These are phyloP conservation scores for Pseudogymnoascus sp. DNA, from an alignment of 2,329 filamentous ascomycete genomes.

Conservation along the genomic window DNA sequence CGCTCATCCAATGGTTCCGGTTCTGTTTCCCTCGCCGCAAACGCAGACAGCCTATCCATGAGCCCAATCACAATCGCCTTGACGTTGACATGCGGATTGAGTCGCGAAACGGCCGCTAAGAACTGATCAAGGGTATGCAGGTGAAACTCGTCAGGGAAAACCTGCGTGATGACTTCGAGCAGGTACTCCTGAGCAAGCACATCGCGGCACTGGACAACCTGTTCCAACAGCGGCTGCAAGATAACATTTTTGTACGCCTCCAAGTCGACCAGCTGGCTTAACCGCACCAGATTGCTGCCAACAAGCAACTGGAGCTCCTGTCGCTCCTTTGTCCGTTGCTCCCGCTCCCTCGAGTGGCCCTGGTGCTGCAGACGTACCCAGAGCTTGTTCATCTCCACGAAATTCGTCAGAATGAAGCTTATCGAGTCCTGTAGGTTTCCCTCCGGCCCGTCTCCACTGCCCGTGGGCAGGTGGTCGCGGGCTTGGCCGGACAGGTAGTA, in stretches of 20 bases:
- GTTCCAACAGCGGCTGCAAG: constrained; percentile 79
- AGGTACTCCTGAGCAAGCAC: constrained; percentile 96
- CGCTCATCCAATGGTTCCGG: constrained; percentile 63
- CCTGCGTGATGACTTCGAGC: constrained; percentile 95
- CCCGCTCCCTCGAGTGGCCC: constrained; percentile 88
- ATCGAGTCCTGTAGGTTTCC: constrained; percentile 96
- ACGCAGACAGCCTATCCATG: constrained; percentile 92
- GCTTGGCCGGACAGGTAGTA: constrained; percentile 97
- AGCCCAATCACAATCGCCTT: constrained; percentile 96
- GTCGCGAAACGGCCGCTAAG: constrained; percentile 79
- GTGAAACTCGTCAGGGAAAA: constrained; percentile 97
- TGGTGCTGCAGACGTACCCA: constrained; percentile 98
- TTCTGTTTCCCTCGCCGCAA: constrained; percentile 81
- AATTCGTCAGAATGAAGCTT: constrained; percentile 96
- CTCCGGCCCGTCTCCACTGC: constrained; percentile 81
- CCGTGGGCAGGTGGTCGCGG: constrained; percentile 75
- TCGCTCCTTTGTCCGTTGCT: constrained; percentile 86
- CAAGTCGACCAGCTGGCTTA: constrained; percentile 92
- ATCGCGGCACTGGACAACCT: constrained; percentile 96
- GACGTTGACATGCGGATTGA: constrained; percentile 95
- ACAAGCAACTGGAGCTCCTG: constrained; percentile 93
- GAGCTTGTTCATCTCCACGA: constrained; percentile 99
- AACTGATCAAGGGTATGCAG: constrained; percentile 94
- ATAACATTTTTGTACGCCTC: constrained; percentile 91
- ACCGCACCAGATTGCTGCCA: constrained; percentile 87